A percentile compares a stretch with the other conserved stretches of the same genome.
phyloP scores from a whole-genome alignment of 1,284 basidiomycete species.

The Cryptococcus sp. region DNA sequence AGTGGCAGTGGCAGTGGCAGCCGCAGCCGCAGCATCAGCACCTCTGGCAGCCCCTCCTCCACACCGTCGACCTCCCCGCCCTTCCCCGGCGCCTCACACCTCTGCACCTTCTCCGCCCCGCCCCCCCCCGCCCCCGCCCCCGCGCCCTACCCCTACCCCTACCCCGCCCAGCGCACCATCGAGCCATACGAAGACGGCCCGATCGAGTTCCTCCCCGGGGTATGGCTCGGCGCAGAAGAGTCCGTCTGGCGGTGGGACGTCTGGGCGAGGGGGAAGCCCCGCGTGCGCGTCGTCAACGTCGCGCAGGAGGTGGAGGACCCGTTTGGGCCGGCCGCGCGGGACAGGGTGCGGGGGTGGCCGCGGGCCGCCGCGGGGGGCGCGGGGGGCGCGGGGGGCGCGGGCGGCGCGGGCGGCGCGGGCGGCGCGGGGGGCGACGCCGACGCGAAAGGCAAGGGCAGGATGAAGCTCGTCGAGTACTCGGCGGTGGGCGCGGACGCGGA shows the following conservation, averaged over 20 bases:
- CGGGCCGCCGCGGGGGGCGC: conserved; percentile 7
- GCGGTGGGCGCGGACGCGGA: conserved; percentile 1
- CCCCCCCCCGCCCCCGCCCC: conserved; percentile 7
- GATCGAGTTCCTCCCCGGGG: conserved; percentile 78
- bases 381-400: conserved; percentile 4
- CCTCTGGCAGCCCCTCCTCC: conserved; percentile 7
- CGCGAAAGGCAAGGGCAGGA: conserved; percentile 11
- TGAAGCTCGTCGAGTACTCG: conserved; percentile 21
- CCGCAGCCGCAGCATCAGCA: no score
- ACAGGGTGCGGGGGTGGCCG: conserved; percentile 21
- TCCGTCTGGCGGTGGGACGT: conserved; percentile 60
- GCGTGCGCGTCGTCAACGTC: conserved; percentile 70
- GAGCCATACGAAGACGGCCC: conserved; percentile 80
- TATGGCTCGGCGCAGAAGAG: conserved; percentile 92
- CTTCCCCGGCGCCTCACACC: conserved; percentile 13
- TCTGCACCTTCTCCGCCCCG: conserved; percentile 24
- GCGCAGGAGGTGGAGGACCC: conserved; percentile 87
- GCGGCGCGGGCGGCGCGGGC: neutral
- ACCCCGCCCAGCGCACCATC: conserved; percentile 6
- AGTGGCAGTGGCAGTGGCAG: neutral
- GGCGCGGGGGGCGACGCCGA: neutral
- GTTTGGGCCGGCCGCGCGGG: conserved; percentile 54
- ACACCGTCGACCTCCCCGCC: conserved; percentile 29
- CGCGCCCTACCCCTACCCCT: conserved; percentile 1
- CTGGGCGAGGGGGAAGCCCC: conserved; percentile 18